These are phyloP conservation scores for Phytophthora citrophthora DNA, from an alignment of 352 stramenopile species.

Conservation along the genomic window DNA sequence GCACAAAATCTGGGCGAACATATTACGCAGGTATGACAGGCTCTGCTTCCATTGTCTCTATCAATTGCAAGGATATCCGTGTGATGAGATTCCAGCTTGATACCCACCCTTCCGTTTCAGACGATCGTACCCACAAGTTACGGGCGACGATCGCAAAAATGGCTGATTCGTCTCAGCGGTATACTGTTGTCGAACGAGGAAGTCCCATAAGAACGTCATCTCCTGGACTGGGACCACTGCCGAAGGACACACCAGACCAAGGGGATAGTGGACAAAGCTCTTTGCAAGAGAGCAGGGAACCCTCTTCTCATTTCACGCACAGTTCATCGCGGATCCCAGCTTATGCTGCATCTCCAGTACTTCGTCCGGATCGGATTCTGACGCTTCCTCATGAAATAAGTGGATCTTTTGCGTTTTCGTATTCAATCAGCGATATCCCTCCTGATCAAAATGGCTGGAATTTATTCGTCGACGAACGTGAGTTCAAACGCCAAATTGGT, in stretches of 20 bases:
- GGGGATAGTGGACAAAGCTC: slow-evolving; percentile 7
- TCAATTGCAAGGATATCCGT: slow-evolving; percentile 85
- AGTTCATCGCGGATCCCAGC: slow-evolving; percentile 22
- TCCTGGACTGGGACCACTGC: slow-evolving; percentile 20
- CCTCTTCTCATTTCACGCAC: slow-evolving; percentile 14
- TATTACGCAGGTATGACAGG: slow-evolving; percentile 56
- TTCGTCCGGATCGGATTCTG: slow-evolving; percentile 42
- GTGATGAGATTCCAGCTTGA: slow-evolving; percentile 76
- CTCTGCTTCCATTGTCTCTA: slow-evolving; percentile 53
- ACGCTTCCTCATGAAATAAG: slow-evolving; percentile 54
- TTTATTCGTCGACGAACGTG: slow-evolving; percentile 72
- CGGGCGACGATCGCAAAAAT: slow-evolving; percentile 58
- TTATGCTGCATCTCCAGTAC: slow-evolving; percentile 45
- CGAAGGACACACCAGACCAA: slow-evolving; percentile 19
- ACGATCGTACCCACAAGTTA: slow-evolving; percentile 60
- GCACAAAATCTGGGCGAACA: slow-evolving; percentile 57
- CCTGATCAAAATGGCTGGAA: slow-evolving; percentile 77
- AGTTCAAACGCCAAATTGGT: slow-evolving; percentile 85
- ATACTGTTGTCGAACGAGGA: slow-evolving; percentile 37
- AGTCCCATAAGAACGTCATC: slow-evolving; percentile 18
- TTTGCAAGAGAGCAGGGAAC: slow-evolving; percentile 20
- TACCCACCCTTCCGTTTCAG: slow-evolving; percentile 47
- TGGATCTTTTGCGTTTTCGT: slow-evolving; percentile 75
- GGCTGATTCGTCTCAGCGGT: slow-evolving; percentile 65
- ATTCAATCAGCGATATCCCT: slow-evolving; percentile 46